Evolutionary conservation across 202 grass and related monocot species (phyloP).

Genomic region (Elaeis oleifera): DNA sequence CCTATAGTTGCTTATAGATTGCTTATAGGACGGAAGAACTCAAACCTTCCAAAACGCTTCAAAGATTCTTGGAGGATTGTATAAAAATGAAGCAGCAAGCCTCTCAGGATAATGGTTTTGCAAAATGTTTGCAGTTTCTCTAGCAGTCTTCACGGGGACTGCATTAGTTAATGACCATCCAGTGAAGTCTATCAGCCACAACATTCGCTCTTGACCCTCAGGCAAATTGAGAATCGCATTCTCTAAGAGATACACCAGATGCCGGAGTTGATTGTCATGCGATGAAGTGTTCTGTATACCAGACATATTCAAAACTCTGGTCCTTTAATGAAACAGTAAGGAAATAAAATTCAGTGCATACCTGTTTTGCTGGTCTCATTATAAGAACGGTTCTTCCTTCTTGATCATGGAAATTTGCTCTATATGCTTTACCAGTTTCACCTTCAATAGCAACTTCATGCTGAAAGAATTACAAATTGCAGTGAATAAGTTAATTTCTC

Average conservation of each 20-base stretch:
- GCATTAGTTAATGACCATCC: conserved; percentile 81
- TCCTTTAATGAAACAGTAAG: neutral
- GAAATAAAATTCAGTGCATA: conserved; percentile 12
- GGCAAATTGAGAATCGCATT: conserved; percentile 62
- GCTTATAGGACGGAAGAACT: neutral
- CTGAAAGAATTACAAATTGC: conserved; percentile 26
- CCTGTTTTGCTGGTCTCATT: conserved; percentile 71
- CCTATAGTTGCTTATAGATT: no score
- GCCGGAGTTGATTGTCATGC: conserved; percentile 52
- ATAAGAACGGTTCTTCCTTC: conserved; percentile 63
- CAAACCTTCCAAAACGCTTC: conserved; percentile 76
- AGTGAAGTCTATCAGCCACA: conserved; percentile 95
- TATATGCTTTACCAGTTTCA: conserved; percentile 86
- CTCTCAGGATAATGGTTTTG: conserved; percentile 93
- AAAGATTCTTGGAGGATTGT: conserved; percentile 80
- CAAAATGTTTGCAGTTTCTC: conserved; percentile 54
- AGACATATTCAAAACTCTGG: neutral
- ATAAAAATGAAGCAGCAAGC: conserved; percentile 52
- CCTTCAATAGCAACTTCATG: conserved; percentile 61
- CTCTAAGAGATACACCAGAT: conserved; percentile 81
- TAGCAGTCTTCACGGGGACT: conserved; percentile 63
- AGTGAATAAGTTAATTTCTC: no score
- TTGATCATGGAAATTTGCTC: conserved; percentile 66
- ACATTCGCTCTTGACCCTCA: conserved; percentile 81
- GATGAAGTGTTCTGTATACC: conserved; percentile 58